Evolutionary conservation across 176 grass and related monocot genomes (phyloP), one percentile per base, ranked within the genome.

Genomic region (Ananas comosus): DNA sequence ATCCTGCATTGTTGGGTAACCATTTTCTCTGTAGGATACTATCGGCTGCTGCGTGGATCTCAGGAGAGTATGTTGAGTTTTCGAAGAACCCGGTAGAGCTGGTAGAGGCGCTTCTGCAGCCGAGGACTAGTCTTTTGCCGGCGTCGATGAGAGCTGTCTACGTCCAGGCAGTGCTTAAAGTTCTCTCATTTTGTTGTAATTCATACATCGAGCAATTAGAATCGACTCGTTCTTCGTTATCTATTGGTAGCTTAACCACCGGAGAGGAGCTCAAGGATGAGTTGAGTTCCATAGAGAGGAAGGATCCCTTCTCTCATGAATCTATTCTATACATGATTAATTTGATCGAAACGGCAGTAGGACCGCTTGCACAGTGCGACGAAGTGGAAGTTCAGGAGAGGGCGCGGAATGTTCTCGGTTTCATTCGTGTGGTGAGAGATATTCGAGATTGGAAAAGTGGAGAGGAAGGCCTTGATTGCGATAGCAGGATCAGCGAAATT

Each of bases 351-450:
- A 75, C 61, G 48, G 86, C 86, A 72, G 74, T 93, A 51, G 69
- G 69, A 1, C 86, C 84, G 29, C 82, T 92, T 69, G 70, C 79
- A 54, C 74, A 90, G 33, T 92, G 76, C 76, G 83, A 81, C 66
- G 89, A 97, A 76, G 82, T 91, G 52, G 94, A 92, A 67, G 84
- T 97, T 77, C 79, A 87, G 72, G 94, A 93, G 69, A 86, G 94
- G 70, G 82, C 85, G 70, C 76, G 56, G 53, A 97, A 93, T 71
- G 74, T 97, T 47, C 81, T 97, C 22, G 80, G 87, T 74, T 81
- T 92, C 56, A 48, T 88, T 72, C 74, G 76, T 71, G 74, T 76
- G 53, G 11, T 90, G 70, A 28, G 53, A 49, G 84, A 78, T 12
- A 84, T 83, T 51, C 78, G 73, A 81, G 77, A 82, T 48, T 67